Evolutionary conservation across 1,284 basidiomycete species (phyloP), one percentile per base, ranked within the genome.

Genomic region (Polyporus tsugae): DNA sequence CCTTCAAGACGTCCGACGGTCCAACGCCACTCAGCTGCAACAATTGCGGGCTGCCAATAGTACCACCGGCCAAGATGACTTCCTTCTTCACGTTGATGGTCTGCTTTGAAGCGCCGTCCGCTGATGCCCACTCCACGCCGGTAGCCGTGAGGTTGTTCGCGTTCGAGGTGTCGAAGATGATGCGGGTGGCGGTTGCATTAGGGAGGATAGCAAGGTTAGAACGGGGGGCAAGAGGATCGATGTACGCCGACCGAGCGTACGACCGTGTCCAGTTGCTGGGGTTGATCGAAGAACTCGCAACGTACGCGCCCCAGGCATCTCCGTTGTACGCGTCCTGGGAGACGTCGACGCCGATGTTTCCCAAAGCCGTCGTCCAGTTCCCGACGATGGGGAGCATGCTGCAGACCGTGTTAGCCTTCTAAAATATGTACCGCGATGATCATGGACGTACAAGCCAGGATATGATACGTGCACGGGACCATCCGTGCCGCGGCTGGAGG

Each of bases 1-100:
- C 76, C 33, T 82, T 73, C 53, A 94, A 79, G 2, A 89, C 84
- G 61, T 86, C 85, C 63, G 76, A 78, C 3, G 91, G 90, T 0
- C 92, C 93, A 65, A 95, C 85, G 70, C 93, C 93, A 67, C 90
- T 92, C 10, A 89, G 81, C 84, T 91, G 85, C 52, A 94, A 82
- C 22, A 94, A 82, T 70, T 92, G 87, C 57, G 91, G 85, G 61
- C 86, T 89, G 36, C 91, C 89, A 60, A 93, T 79, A 1, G 88
- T 83, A 41, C 92, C 92, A 38, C 86, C 88, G 19, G 84, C 80
- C n/a, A 91, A 75, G 60, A 91, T 84, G 42, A 90, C 88, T 73
- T 91, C 89, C 71, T 83, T 83, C 72, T 80, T 84, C 33, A 88
- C 91, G 17, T 78, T 80, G 57, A 86, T 81, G 3, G 82, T 83